phyloP scores from a whole-genome alignment of 495 filamentous ascomycete species.

The Aspergillus panamensis region DNA sequence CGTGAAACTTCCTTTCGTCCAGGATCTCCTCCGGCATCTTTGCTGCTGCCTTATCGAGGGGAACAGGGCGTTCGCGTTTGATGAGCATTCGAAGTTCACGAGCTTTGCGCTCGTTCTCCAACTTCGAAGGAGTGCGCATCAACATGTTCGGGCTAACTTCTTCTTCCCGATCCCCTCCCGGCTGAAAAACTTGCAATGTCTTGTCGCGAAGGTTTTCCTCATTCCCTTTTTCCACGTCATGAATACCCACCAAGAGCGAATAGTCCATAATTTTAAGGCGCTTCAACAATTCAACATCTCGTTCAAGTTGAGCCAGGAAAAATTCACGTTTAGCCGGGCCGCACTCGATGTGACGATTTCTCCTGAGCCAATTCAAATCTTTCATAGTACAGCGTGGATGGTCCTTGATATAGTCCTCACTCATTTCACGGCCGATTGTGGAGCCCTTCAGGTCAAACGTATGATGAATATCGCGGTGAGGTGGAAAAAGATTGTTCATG shows the following conservation, averaged over 20 bases:
- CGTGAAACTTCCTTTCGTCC: conserved; percentile 61
- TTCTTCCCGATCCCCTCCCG: conserved; percentile 67
- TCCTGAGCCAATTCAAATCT: conserved; percentile 93
- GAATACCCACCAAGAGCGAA: conserved; percentile 89
- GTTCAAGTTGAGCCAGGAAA: conserved; percentile 84
- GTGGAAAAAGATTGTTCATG: conserved; percentile 99
- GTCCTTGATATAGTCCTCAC: conserved; percentile 78
- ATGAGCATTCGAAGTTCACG: conserved; percentile 88
- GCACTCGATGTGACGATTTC: conserved; percentile 79
- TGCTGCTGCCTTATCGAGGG: conserved; percentile 73
- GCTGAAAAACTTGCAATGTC: conserved; percentile 92
- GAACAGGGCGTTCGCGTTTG: conserved; percentile 86
- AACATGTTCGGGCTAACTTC: conserved; percentile 58
- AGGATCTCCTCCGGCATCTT: conserved; percentile 89
- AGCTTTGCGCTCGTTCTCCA: conserved; percentile 90
- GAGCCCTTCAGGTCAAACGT: conserved; percentile 99
- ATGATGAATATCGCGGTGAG: conserved; percentile 94
- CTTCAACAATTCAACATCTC: conserved; percentile 82
- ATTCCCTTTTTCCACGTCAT: conserved; percentile 84
- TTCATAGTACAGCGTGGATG: conserved; percentile 94
- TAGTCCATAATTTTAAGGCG: conserved; percentile 97
- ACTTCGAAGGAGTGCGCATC: conserved; percentile 87
- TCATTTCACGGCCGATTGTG: conserved; percentile 86
- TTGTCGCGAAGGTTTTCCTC: conserved; percentile 95
- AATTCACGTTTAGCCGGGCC: conserved; percentile 79